phyloP scores from a whole-genome alignment of 2,329 filamentous ascomycete species.

The Colletotrichum sp. region DNA sequence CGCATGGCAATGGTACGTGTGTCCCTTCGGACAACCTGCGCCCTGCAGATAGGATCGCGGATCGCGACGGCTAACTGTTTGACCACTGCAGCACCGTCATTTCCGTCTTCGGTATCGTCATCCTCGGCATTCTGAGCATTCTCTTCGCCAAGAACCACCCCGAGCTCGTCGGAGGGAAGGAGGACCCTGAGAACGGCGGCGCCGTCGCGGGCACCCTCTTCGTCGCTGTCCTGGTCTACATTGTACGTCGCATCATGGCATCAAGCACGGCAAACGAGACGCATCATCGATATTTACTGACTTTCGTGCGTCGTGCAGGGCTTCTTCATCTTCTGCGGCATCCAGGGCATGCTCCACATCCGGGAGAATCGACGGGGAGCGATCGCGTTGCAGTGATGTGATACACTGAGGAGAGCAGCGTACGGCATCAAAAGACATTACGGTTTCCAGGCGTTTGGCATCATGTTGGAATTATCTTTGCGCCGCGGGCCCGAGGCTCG shows the following conservation, averaged over 20 bases:
- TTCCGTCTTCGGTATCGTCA: slow-evolving; percentile 67
- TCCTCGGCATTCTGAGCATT: slow-evolving; percentile 67
- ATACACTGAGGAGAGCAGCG: not conserved
- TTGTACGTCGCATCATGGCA: slow-evolving; percentile 60
- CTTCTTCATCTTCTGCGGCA: slow-evolving; percentile 90
- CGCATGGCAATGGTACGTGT: slow-evolving; percentile 88
- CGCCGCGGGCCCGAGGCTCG: not conserved
- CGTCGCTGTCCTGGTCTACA: slow-evolving; percentile 85
- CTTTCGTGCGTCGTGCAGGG: slow-evolving; percentile 52
- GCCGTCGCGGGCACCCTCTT: slow-evolving; percentile 87
- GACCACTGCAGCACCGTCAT: slow-evolving; percentile 69
- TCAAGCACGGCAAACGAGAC: not conserved
- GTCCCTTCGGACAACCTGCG: not conserved
- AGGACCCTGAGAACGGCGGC: slow-evolving; percentile 72
- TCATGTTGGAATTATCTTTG: slow-evolving; percentile 14
- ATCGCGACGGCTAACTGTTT: not conserved
- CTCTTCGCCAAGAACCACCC: slow-evolving; percentile 84
- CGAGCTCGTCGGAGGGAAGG: slow-evolving; percentile 77
- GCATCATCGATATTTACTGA: not conserved
- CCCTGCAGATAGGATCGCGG: not conserved
- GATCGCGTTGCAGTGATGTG: slow-evolving; percentile 68
- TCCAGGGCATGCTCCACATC: slow-evolving; percentile 86
- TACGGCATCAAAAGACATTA: slow-evolving; percentile 18
- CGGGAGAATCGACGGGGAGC: slow-evolving; percentile 83
- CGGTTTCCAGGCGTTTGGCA: slow-evolving; percentile 19